Percentiles rank a stretch among this genome's conserved stretches.
These are phyloP conservation scores for Diutina pseudorugosa DNA, from an alignment of 1,139 yeast species.

Conservation along the genomic window DNA sequence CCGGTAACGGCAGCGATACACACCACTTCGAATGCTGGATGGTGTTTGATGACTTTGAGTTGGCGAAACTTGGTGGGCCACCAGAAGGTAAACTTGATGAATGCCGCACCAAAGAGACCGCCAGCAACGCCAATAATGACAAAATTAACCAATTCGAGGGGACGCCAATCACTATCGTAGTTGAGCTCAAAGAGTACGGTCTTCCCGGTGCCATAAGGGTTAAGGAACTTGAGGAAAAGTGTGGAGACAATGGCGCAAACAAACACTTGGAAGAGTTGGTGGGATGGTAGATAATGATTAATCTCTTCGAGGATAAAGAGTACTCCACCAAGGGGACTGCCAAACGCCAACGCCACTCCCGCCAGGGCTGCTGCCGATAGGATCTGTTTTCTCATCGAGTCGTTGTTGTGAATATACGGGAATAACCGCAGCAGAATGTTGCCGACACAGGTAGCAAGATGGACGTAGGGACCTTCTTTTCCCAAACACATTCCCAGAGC, in stretches of 20 bases:
- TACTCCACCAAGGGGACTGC: slow-evolving; percentile 61
- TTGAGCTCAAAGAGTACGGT: slow-evolving; percentile 45
- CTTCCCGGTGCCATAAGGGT: slow-evolving; percentile 56
- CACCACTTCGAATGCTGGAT: slow-evolving; percentile 38
- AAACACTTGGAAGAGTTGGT: slow-evolving; percentile 46
- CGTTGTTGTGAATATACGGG: slow-evolving; percentile 36
- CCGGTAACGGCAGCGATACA: slow-evolving; percentile 38
- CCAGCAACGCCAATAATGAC: slow-evolving; percentile 43
- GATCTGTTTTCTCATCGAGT: slow-evolving; percentile 43
- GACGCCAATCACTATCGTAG: slow-evolving; percentile 45
- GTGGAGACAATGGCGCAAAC: slow-evolving; percentile 51
- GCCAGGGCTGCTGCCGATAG: slow-evolving; percentile 56
- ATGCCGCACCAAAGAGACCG: slow-evolving; percentile 44
- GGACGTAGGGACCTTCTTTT: slow-evolving; percentile 67
- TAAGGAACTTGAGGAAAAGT: slow-evolving; percentile 39
- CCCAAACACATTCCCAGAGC: slow-evolving; percentile 59
- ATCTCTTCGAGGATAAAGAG: slow-evolving; percentile 55
- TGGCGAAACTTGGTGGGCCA: slow-evolving; percentile 37
- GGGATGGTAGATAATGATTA: slow-evolving; percentile 45
- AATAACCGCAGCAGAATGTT: slow-evolving; percentile 43
- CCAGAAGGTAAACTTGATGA: slow-evolving; percentile 38
- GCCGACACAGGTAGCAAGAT: slow-evolving; percentile 57
- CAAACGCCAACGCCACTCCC: slow-evolving; percentile 63
- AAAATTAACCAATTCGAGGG: slow-evolving; percentile 36
- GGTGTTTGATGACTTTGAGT: slow-evolving; percentile 19